Conservation (phyloP, 345 rosid genomes). For the Gossypium longicalyx region DNA sequence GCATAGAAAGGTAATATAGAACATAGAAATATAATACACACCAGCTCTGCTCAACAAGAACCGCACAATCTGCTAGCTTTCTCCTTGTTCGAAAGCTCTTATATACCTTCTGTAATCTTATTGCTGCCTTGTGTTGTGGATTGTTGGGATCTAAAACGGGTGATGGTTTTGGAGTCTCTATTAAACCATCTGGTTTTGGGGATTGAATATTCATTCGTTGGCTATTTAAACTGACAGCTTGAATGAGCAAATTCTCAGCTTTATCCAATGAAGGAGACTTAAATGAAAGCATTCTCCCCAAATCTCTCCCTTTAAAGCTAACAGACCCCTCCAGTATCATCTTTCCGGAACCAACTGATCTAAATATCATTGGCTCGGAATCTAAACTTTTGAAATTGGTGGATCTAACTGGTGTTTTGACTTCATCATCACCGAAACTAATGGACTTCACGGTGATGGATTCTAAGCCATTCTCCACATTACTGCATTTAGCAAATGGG, state of each 20-base stretch:
- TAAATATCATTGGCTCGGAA: slow-evolving; percentile 54
- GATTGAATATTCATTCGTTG: slow-evolving; percentile 10
- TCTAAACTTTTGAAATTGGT: slow-evolving; percentile 52
- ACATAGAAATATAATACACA: slow-evolving; percentile 20
- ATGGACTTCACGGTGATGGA: slow-evolving; percentile 71
- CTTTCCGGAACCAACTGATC: slow-evolving; percentile 65
- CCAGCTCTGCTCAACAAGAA: slow-evolving; percentile 90
- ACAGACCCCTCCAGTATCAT: slow-evolving; percentile 73
- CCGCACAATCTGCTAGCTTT: slow-evolving; percentile 93
- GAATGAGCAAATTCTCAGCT: background rate
- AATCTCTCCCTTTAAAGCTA: slow-evolving; percentile 63
- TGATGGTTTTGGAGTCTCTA: background rate
- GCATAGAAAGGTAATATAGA: slow-evolving; percentile 7
- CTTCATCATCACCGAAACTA: slow-evolving; percentile 64
- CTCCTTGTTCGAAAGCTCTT: slow-evolving; percentile 93
- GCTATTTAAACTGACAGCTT: slow-evolving; percentile 8
- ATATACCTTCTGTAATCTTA: slow-evolving; percentile 81
- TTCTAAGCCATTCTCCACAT: slow-evolving; percentile 58
- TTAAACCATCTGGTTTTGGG: slow-evolving; percentile 11
- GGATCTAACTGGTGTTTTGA: slow-evolving; percentile 57
- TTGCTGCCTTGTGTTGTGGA: slow-evolving; percentile 78
- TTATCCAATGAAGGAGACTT: slow-evolving; percentile 24
- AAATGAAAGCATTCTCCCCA: slow-evolving; percentile 46
- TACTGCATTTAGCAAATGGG: slow-evolving; percentile 52
- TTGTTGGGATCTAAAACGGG: slow-evolving; percentile 42